Conservation (phyloP, 805 yeast species). For the Lachancea fermentati region DNA sequence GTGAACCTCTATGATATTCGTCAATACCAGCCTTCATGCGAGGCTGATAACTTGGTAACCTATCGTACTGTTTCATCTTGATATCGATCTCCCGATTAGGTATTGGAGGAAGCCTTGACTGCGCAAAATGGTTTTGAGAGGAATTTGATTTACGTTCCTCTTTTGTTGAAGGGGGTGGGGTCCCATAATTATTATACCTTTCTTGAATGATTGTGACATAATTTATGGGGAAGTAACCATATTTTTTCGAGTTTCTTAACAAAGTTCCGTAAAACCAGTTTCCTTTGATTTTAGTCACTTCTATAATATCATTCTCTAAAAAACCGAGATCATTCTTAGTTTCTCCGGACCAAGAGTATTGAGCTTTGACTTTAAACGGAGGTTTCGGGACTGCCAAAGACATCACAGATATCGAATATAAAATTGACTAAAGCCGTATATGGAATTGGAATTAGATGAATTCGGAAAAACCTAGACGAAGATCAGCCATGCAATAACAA, state of each 20-base stretch:
- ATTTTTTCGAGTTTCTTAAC: conserved; percentile 60
- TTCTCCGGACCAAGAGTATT: conserved; percentile 92
- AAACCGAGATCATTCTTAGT: conserved; percentile 87
- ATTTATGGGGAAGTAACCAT: conserved; percentile 82
- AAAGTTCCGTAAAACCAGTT: conserved; percentile 89
- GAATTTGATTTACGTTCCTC: no score
- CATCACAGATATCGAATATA: conserved; percentile 1
- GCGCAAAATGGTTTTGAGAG: no score
- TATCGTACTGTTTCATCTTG: no score
- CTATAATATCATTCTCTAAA: conserved; percentile 87
- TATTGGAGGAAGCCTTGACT: no score
- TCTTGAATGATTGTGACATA: conserved; percentile 60
- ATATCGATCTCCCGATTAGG: no score
- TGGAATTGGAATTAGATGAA: not conserved
- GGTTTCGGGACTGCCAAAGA: conserved; percentile 32
- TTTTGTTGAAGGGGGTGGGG: no score
- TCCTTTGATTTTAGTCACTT: conserved; percentile 80
- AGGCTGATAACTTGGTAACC: no score
- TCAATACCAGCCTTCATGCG: no score
- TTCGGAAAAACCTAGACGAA: not conserved
- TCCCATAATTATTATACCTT: conserved; percentile 15
- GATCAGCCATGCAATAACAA: no score
- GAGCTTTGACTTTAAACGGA: conserved; percentile 75
- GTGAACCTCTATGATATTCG: no score
- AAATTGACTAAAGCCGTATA: not conserved